Conservation (phyloP, 2,329 filamentous ascomycete species). For the Ceratocystis diversiconidia region DNA sequence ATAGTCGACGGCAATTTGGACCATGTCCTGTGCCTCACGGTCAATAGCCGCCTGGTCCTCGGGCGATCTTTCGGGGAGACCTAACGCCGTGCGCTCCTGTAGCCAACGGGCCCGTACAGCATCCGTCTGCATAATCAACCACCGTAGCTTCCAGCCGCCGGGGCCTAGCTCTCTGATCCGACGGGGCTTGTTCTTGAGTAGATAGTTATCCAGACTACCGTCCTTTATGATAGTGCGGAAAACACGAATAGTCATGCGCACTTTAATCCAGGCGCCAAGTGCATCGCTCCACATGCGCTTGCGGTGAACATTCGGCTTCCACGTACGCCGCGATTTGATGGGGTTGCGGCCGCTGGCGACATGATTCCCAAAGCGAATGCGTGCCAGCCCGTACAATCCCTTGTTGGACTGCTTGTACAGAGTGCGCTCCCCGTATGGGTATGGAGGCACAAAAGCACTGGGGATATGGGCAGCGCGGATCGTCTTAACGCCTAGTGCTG, state of each 20-base stretch:
- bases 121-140: slow-evolving; percentile 70
- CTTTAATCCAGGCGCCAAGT: slow-evolving; percentile 48
- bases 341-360: slow-evolving; percentile 54
- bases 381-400: slow-evolving; percentile 55
- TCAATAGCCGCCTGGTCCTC: slow-evolving; percentile 24
- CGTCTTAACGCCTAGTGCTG: slow-evolving; percentile 28
- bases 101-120: slow-evolving; percentile 52
- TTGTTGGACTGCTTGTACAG: slow-evolving; percentile 70
- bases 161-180: slow-evolving; percentile 78
- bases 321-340: slow-evolving; percentile 56
- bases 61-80: slow-evolving; percentile 35
- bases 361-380: slow-evolving; percentile 68
- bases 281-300: slow-evolving; percentile 53
- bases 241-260: slow-evolving; percentile 55
- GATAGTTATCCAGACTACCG: slow-evolving; percentile 82
- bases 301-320: slow-evolving; percentile 60
- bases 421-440: slow-evolving; percentile 56
- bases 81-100: slow-evolving; percentile 48
- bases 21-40: slow-evolving; percentile 27
- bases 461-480: slow-evolving; percentile 33
- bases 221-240: slow-evolving; percentile 59
- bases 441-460: slow-evolving; percentile 42
- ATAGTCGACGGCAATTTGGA: slow-evolving; percentile 30
- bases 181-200: slow-evolving; percentile 63
- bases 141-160: slow-evolving; percentile 78